A percentile compares a stretch with the other conserved stretches of the same genome.
Conservation (phyloP, 257 asterid genomes). For the Perilla frutescens region DNA sequence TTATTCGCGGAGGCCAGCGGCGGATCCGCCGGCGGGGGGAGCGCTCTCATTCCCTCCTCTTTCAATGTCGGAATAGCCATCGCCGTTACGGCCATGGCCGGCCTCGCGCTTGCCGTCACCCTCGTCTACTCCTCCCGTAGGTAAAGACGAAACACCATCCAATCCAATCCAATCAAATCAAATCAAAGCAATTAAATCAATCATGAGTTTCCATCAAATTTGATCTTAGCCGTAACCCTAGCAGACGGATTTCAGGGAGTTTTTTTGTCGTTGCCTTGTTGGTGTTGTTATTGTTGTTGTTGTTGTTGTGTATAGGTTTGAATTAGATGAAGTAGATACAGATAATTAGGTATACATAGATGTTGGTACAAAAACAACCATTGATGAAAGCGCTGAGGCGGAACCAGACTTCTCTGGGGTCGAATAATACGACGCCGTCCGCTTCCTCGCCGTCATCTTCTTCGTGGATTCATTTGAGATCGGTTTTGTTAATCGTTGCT, state of each 20-base stretch:
- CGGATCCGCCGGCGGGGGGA: conserved; percentile 47
- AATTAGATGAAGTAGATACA: conserved; percentile 20
- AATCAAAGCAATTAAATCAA: neutral
- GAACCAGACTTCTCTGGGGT: conserved; percentile 65
- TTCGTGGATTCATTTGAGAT: conserved; percentile 77
- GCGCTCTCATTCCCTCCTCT: conserved; percentile 39
- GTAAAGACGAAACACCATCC: conserved; percentile 38
- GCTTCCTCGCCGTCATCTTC: conserved; percentile 49
- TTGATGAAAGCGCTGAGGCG: conserved; percentile 72
- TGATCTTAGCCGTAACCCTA: conserved; percentile 31
- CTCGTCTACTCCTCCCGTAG: conserved; percentile 75
- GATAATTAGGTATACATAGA: conserved; percentile 40
- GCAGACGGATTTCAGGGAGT: conserved; percentile 7
- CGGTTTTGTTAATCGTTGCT: conserved; percentile 72
- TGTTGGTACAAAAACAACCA: conserved; percentile 73
- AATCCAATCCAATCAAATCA: neutral
- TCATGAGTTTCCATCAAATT: conserved; percentile 13
- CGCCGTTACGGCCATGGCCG: conserved; percentile 83
- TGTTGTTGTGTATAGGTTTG: conserved; percentile 19
- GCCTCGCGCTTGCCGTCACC: conserved; percentile 74
- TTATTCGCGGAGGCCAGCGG: conserved; percentile 60
- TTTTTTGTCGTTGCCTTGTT: neutral
- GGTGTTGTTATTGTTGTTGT: neutral
- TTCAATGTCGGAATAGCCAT: conserved; percentile 72
- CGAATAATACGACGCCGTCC: conserved; percentile 44